Base-by-base conservation (phyloP, 2,329 filamentous ascomycete genomes). In the Beauveria asiatica region DNA sequence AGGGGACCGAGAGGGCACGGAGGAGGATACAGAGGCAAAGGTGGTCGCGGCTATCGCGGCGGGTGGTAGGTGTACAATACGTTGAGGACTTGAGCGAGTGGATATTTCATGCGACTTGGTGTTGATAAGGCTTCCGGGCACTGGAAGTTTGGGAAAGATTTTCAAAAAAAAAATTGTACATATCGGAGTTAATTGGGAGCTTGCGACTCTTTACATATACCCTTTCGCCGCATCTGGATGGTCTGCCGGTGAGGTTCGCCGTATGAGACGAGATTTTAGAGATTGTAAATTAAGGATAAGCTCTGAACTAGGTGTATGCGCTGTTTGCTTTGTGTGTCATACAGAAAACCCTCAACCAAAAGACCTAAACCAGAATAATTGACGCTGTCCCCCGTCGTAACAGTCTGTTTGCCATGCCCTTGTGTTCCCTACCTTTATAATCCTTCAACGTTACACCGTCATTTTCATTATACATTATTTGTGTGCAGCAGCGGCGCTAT, bases 1-100 rank as follows among this genome's bases (percentile, higher is more conserved):
- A 82, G 82, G 27, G 78, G 78, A 3, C 71, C 78, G 0, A 70
- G 83, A 68, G 73, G 83, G 33, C 78, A 81, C 2, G 80, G 81
- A 57, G 81, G 82, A 55, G 78, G 79, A 3, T 81, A 79, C 53
- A 79, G 82, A 45, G 81, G 76, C 17, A 73, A 78, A 8, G 80
- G 80, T 52, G 79, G 77, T 19, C 74, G 81, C 59, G 77, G 80
- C 17, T 81, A 77, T 64, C 74, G 80, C 3, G 75, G 76, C n/a
- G 74, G 77, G 27, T 80, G 78, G 78, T 81, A 68, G 66, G 37
- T 53, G 30, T 11, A 39, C 19, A 25, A 37, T 23, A 19, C 16
- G n/a, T 42, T 42, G 9, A 16, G 33, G 19, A 11, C 13, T 51
- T 39, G n/a, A 25, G 30, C 17, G 2, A 9, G 25, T 9, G 13